Evolutionary conservation across 2,329 filamentous ascomycete species (phyloP).

Genomic region (Cytospora piceicola): DNA sequence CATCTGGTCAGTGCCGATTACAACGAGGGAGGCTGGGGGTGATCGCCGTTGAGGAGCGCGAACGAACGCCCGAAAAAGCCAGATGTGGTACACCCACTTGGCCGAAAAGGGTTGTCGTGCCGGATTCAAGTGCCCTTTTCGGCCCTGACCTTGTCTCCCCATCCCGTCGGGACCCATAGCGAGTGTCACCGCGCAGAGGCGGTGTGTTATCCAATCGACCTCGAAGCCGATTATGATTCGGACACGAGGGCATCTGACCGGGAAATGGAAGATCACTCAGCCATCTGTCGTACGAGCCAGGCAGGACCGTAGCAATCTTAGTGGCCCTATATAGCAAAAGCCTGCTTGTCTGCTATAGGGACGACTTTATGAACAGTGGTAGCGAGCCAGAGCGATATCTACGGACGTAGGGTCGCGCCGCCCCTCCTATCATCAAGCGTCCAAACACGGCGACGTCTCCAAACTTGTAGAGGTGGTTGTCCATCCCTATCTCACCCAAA

Average conservation of each 20-base stretch:
- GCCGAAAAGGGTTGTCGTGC: conserved; percentile 16
- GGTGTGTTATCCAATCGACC: not conserved
- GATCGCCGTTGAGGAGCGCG: conserved; percentile 3
- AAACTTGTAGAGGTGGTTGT: conserved; percentile 1
- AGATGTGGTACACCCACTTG: conserved; percentile 4
- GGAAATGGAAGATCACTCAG: conserved; percentile 18
- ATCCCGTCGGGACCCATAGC: conserved; percentile 11
- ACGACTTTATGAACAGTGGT: conserved; percentile 2
- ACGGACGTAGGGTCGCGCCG: conserved; percentile 1
- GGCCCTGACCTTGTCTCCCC: conserved; percentile 2
- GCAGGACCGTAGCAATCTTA: conserved; percentile 19
- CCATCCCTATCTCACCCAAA: conserved; percentile 23
- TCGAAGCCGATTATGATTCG: not conserved
- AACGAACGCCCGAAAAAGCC: conserved; percentile 9
- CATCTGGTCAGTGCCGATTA: conserved; percentile 1
- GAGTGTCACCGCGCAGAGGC: conserved; percentile 13
- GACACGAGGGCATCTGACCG: conserved; percentile 17
- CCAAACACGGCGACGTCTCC: not conserved
- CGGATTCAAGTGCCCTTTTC: conserved; percentile 8
- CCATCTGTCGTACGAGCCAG: conserved; percentile 18
- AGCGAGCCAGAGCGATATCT: conserved; percentile 22
- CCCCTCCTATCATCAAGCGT: not conserved
- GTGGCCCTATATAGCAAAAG: conserved; percentile 23
- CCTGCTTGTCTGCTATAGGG: conserved; percentile 19
- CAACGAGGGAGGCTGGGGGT: not conserved